Evolutionary conservation across 805 yeast genomes (phyloP), one percentile per base, ranked within the genome.

Genomic region (Yamadazyma paraphyllophila): DNA sequence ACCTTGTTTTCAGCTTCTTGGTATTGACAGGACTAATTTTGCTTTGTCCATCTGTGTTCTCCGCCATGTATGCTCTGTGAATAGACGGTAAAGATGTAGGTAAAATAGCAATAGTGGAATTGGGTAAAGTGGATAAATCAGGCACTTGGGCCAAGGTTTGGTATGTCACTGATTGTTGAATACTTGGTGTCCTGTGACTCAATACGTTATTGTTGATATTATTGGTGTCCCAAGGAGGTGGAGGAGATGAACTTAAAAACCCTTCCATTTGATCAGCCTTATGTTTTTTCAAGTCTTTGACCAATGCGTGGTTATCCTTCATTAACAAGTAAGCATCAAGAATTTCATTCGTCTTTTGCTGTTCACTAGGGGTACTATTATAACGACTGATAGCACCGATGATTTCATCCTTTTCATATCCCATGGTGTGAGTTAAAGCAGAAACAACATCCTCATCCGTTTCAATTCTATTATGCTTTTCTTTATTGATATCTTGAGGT

Each of bases 61-160:
- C 85, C 54, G 82, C 76, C 98, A 92, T 94, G 60, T 80, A 88
- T 1, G 97, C 97, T 40, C 96, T 76, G 61, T 92, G 98, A 41
- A 92, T 88, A 50, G 92, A 89, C 3, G 99, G 97, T 56, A 94
- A 74, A 4, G 97, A 90, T 2, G 96, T 85, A 6, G 99, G 98
- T 49, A 94, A 69, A 17, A 92, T 88, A 2, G 97, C 96, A 50
- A 94, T 91, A 2, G 96, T 88, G 17, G 94, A 84, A 54, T 82
- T 77, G 16, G 88, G 86, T 39, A 82, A 72, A 11, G 73, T 72
- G 7, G 76, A 69, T 46, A 72, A 64, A 55, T 73, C 76, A 7
- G 75, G 76, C 4, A 69, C 76, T 11, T 73, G 68, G 8, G 76
- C 71, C 50, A 74, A 64, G 4, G 78, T 73, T 56, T 73, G 78